Percentiles rank a stretch among this genome's conserved stretches.
Conservation (phyloP, 1,284 basidiomycete genomes). For the Laetiporus sulphureus region DNA sequence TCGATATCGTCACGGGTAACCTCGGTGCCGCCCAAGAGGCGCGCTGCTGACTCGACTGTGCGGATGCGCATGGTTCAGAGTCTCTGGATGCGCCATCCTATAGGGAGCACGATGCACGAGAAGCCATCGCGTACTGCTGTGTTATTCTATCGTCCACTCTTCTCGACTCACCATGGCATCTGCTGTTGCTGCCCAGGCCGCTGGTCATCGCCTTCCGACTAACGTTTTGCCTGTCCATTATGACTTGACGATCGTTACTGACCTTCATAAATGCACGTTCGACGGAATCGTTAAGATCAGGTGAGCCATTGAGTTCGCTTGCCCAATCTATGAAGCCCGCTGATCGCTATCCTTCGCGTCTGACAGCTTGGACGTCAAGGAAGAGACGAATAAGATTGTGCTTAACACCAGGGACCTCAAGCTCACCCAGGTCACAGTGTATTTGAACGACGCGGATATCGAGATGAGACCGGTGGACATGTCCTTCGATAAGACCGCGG, state of each 20-base stretch:
- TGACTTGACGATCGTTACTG: slow-evolving; percentile 79
- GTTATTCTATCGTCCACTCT: no score
- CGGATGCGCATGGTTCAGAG: no score
- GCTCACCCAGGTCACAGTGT: slow-evolving; percentile 62
- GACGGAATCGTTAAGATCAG: slow-evolving; percentile 74
- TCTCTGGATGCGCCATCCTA: no score
- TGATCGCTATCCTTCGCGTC: neutral
- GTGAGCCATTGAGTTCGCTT: slow-evolving; percentile 32
- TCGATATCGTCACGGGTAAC: no score
- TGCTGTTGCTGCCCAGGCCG: no score
- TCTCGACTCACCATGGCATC: no score
- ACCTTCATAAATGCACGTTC: slow-evolving; percentile 74
- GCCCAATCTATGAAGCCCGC: neutral
- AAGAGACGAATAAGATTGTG: slow-evolving; percentile 59
- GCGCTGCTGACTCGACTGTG: no score
- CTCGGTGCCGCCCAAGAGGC: no score
- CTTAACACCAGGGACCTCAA: slow-evolving; percentile 73
- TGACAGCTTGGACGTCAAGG: slow-evolving; percentile 60
- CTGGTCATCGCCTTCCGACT: slow-evolving; percentile 74
- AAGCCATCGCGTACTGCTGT: no score
- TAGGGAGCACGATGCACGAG: no score
- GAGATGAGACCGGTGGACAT: slow-evolving; percentile 40
- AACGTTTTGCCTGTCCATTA: slow-evolving; percentile 78
- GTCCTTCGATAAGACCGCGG: slow-evolving; percentile 54
- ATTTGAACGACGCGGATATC: slow-evolving; percentile 48